A percentile compares a stretch with the other conserved stretches of the same genome.
phyloP scores from a whole-genome alignment of 805 yeast genomes.

The Candida saitoana region DNA sequence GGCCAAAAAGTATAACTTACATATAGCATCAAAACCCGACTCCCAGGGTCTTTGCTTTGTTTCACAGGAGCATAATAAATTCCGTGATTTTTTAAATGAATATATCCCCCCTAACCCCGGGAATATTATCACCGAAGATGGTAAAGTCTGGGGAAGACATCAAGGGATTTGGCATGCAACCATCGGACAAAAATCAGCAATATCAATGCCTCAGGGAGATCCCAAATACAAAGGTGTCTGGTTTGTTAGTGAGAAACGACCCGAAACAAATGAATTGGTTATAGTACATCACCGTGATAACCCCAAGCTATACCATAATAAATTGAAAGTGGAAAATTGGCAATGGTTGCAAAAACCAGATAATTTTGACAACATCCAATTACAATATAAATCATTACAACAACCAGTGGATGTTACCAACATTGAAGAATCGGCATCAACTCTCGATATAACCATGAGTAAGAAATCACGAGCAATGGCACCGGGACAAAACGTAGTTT shows the following conservation, averaged over 20 bases:
- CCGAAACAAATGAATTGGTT: constrained; percentile 63
- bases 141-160: constrained; percentile 75
- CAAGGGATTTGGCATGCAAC: constrained; percentile 93
- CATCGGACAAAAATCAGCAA: constrained; percentile 78
- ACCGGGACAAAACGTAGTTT: constrained; percentile 80
- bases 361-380: constrained; percentile 12
- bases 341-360: constrained; percentile 37
- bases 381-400: constrained; percentile 77
- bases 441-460: constrained; percentile 34
- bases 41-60: constrained; percentile 96
- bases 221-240: constrained; percentile 73
- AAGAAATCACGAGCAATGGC: constrained; percentile 69
- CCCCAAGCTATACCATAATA: constrained; percentile 44
- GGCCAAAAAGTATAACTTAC: constrained; percentile 52
- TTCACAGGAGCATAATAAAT: constrained; percentile 54
- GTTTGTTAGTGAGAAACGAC: constrained; percentile 75
- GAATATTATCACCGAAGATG: constrained; percentile 70
- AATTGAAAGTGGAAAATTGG: constrained; percentile 44
- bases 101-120: constrained; percentile 75
- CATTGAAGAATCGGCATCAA: constrained; percentile 12
- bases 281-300: constrained; percentile 71
- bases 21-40: constrained; percentile 78
- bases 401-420: constrained; percentile 39
- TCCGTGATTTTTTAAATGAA: constrained; percentile 68
- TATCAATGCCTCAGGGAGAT: constrained; percentile 87